Percentiles rank a stretch among this genome's conserved stretches.
Conservation (phyloP, 2,329 filamentous ascomycete species). For the Cytospora leucostoma region DNA sequence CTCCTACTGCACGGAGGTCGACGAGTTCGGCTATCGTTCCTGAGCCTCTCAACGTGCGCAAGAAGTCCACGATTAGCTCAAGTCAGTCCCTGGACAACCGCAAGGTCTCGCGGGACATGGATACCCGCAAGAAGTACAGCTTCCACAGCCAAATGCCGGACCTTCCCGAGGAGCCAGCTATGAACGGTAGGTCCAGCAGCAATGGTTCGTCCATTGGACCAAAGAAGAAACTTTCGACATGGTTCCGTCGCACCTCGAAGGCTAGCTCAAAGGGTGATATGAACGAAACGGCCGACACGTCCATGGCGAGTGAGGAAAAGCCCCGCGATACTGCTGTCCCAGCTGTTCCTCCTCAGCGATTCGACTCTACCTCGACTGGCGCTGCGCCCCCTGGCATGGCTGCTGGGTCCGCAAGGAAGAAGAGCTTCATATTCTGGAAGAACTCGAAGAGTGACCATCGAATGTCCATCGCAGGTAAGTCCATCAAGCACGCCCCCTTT, state of each 20-base stretch:
- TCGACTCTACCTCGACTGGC: constrained; percentile 30
- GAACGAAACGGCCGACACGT: constrained; percentile 25
- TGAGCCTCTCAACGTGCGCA: constrained; percentile 45
- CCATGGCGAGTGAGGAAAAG: constrained; percentile 5
- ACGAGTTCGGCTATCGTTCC: constrained; percentile 39
- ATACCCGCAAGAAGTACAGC: constrained; percentile 34
- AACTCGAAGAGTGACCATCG: constrained; percentile 43
- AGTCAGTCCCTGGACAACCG: background rate
- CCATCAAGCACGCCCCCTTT: background rate
- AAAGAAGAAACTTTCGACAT: constrained; percentile 50
- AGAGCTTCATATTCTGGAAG: constrained; percentile 60
- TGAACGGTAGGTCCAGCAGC: constrained; percentile 23
- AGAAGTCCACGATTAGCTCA: constrained; percentile 34
- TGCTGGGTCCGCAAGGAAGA: constrained; percentile 42
- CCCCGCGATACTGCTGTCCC: background rate
- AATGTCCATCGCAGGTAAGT: constrained; percentile 50
- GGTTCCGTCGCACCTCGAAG: constrained; percentile 49
- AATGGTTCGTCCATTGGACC: constrained; percentile 29
- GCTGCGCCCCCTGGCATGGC: constrained; percentile 27
- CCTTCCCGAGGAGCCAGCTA: constrained; percentile 30
- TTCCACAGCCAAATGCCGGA: constrained; percentile 20
- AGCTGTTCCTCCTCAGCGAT: constrained; percentile 16
- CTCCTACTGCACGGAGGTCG: constrained; percentile 43
- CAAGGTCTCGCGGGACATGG: constrained; percentile 21
- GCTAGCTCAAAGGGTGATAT: constrained; percentile 41